A percentile compares a stretch with the other conserved stretches of the same genome.
Evolutionary conservation across 2,329 filamentous ascomycete genomes (phyloP).

Genomic region (Pestalotiopsis sp.): DNA sequence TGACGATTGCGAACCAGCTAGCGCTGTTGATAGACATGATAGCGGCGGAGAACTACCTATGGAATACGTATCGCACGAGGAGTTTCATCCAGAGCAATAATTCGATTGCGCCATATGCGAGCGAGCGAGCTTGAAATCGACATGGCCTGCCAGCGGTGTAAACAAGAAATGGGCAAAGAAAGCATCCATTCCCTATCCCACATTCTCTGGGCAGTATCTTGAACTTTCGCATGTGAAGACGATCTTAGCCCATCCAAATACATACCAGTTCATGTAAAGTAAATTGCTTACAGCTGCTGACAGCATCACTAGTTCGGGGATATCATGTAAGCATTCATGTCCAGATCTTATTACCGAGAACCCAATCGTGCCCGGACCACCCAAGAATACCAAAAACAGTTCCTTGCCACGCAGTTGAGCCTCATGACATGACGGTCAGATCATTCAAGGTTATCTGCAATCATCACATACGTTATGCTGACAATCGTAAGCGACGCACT

Average conservation of each 20-base stretch:
- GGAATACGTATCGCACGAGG: not conserved
- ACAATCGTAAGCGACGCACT: constrained; percentile 11
- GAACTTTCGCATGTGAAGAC: not conserved
- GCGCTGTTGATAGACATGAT: not conserved
- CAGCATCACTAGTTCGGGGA: not conserved
- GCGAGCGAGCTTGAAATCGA: not conserved
- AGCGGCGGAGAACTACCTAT: not conserved
- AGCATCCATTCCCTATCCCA: not conserved
- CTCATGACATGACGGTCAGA: not conserved
- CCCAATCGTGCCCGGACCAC: not conserved
- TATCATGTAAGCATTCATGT: not conserved
- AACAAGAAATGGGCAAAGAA: not conserved
- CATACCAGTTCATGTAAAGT: not conserved
- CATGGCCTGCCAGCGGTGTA: not conserved
- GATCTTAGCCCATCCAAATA: not conserved
- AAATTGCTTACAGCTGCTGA: constrained; percentile 11
- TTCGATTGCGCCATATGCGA: not conserved
- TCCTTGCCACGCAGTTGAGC: not conserved
- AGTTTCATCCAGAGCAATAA: not conserved
- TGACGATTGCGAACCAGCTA: not conserved
- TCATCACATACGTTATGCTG: constrained; percentile 14
- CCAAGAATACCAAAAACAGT: not conserved
- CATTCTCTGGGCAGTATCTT: not conserved
- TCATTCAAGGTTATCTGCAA: constrained; percentile 3
- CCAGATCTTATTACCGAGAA: not conserved